A percentile compares a stretch with the other conserved stretches of the same genome.
Conservation (phyloP, 305 asterid genomes). For the Solanum chacoense region DNA sequence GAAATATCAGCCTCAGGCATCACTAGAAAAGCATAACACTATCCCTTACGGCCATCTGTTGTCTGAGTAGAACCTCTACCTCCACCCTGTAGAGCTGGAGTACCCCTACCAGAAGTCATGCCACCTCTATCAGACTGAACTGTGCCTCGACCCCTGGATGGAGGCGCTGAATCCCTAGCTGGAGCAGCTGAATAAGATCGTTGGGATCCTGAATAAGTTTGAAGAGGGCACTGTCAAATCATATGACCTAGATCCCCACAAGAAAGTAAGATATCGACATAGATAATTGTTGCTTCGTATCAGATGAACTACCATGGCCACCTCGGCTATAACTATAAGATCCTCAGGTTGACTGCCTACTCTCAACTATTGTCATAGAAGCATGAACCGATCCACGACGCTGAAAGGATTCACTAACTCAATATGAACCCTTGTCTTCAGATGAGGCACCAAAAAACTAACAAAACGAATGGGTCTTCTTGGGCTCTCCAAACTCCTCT, state of each 20-base stretch:
- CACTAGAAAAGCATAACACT: not conserved
- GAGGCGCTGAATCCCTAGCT: not conserved
- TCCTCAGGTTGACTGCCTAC: not conserved
- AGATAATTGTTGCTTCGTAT: not conserved
- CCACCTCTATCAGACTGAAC: not conserved
- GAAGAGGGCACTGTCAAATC: not conserved
- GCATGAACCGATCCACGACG: not conserved
- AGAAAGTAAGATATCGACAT: not conserved
- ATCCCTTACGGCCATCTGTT: rapidly evolving
- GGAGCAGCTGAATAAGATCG: not conserved
- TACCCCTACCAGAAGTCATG: not conserved
- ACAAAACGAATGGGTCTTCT: not conserved
- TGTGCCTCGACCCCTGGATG: not conserved
- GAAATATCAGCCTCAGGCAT: not conserved
- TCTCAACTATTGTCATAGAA: not conserved
- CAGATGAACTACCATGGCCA: not conserved
- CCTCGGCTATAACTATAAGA: not conserved
- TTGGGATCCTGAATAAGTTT: not conserved
- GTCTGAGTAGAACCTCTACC: not conserved
- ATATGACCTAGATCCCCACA: not conserved
- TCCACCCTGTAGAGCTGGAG: not conserved
- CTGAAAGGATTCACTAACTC: not conserved
- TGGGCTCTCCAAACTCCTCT: not conserved
- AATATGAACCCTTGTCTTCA: not conserved
- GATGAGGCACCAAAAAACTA: not conserved